phyloP scores from a whole-genome alignment of 1,284 basidiomycete genomes.

The Clitocybe nebularis region DNA sequence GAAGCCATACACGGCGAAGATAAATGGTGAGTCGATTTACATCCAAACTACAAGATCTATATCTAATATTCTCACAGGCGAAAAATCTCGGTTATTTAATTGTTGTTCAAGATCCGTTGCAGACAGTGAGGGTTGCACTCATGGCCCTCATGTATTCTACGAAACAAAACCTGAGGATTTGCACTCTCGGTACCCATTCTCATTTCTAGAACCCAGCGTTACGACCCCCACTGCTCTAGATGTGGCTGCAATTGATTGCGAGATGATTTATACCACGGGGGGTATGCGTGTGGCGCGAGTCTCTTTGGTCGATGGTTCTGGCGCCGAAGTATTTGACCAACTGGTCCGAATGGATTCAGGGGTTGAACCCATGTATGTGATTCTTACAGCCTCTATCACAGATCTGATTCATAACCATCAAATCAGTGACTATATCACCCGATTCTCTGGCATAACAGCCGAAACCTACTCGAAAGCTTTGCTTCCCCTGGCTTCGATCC shows the following conservation, averaged over 20 bases:
- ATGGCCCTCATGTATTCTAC: constrained; percentile 75
- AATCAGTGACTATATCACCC: constrained; percentile 81
- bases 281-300: constrained; percentile 86
- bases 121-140: constrained; percentile 60
- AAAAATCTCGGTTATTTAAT: constrained; percentile 58
- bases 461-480: constrained; percentile 58
- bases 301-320: constrained; percentile 78
- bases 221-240: constrained; percentile 48
- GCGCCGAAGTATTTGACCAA: constrained; percentile 76
- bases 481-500: constrained; percentile 63
- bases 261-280: constrained; percentile 90
- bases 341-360: constrained; percentile 75
- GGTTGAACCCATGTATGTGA: constrained; percentile 71
- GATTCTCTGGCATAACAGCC: constrained; percentile 81
- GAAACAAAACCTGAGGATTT: constrained; percentile 67
- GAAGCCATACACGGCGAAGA: constrained; percentile 50
- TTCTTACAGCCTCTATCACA: constrained; percentile 3
- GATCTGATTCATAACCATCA: constrained; percentile 8
- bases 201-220: constrained; percentile 38
- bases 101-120: constrained; percentile 61
- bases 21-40: constrained; percentile 48
- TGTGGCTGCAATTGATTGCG: constrained; percentile 84
- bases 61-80: constrained; percentile 40
- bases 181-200: constrained; percentile 74
- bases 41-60: constrained; percentile 15